A percentile compares a stretch with the other conserved stretches of the same genome.
These are phyloP conservation scores for Curvularia spicifera DNA, from an alignment of 2,329 filamentous ascomycete genomes.

Conservation along the genomic window DNA sequence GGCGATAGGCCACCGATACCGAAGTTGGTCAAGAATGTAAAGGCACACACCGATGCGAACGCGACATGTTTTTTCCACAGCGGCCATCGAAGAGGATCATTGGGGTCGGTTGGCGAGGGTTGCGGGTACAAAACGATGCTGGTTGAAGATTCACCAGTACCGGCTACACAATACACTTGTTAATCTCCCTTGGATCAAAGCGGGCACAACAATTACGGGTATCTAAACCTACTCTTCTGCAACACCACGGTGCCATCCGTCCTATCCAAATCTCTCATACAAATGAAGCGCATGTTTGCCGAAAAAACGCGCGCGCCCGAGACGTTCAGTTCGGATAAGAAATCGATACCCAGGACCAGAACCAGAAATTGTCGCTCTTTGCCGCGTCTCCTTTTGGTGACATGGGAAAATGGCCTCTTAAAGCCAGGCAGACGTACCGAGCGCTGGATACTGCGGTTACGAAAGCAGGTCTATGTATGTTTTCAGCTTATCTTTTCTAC, in stretches of 20 bases:
- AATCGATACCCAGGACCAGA: constrained; percentile 2
- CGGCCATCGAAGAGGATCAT: constrained; percentile 59
- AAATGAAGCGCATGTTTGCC: constrained; percentile 40
- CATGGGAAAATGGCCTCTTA: constrained; percentile 8
- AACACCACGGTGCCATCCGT: constrained; percentile 51
- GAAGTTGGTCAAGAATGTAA: constrained; percentile 57
- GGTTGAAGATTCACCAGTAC: constrained; percentile 2
- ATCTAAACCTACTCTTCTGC: constrained; percentile 26
- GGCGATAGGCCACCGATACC: constrained; percentile 55
- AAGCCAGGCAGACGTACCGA: constrained; percentile 10
- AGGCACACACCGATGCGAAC: constrained; percentile 50
- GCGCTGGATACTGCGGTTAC: constrained; percentile 1
- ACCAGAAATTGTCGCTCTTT: constrained; percentile 20
- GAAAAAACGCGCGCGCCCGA: not conserved
- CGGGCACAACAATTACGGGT: not conserved
- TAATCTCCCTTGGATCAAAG: not conserved
- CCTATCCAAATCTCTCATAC: constrained; percentile 47
- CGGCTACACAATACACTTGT: constrained; percentile 4
- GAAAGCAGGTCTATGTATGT: constrained; percentile 7
- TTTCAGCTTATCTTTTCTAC: constrained; percentile 1
- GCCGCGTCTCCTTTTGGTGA: constrained; percentile 9
- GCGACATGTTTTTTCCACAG: constrained; percentile 55
- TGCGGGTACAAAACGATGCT: constrained; percentile 56
- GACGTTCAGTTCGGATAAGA: constrained; percentile 20
- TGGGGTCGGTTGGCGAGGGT: constrained; percentile 54